Conservation (phyloP, 148 eudicot genomes). For the Vaccinium myrtillus region DNA sequence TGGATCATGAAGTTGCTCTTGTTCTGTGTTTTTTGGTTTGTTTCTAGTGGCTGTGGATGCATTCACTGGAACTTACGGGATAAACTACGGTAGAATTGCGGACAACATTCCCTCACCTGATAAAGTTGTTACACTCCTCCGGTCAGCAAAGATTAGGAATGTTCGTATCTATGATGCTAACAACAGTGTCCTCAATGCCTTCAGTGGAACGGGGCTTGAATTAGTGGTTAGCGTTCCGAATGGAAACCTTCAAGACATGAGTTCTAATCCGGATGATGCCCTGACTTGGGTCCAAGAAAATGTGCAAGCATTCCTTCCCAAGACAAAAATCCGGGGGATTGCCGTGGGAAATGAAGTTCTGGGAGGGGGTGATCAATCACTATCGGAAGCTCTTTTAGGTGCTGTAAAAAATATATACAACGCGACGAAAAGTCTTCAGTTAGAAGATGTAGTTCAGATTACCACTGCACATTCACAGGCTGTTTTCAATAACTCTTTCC, state of each 20-base stretch:
- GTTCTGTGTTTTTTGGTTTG: neutral
- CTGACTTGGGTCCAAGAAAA: constrained; percentile 66
- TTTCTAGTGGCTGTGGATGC: constrained; percentile 17
- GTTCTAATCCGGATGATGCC: constrained; percentile 52
- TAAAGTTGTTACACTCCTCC: constrained; percentile 52
- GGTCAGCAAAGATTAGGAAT: constrained; percentile 58
- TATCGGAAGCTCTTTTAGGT: constrained; percentile 47
- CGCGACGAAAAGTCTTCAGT: constrained; percentile 51
- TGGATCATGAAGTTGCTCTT: constrained; percentile 1
- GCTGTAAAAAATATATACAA: constrained; percentile 60
- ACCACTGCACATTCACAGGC: constrained; percentile 59
- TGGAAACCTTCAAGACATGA: constrained; percentile 48
- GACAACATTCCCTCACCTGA: constrained; percentile 70
- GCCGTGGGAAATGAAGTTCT: constrained; percentile 75
- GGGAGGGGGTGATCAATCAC: constrained; percentile 42
- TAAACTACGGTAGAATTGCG: constrained; percentile 73
- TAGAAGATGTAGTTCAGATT: constrained; percentile 48
- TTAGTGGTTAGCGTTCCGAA: constrained; percentile 72
- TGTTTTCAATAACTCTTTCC: constrained; percentile 67
- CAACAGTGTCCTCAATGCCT: constrained; percentile 63
- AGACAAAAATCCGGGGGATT: constrained; percentile 62
- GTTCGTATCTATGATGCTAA: constrained; percentile 65
- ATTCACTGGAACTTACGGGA: constrained; percentile 54
- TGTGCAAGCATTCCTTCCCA: constrained; percentile 47
- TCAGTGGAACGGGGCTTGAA: constrained; percentile 67